These are phyloP conservation scores for Chaetomium globosum DNA, from an alignment of 2,329 filamentous ascomycete genomes.

Conservation along the genomic window DNA sequence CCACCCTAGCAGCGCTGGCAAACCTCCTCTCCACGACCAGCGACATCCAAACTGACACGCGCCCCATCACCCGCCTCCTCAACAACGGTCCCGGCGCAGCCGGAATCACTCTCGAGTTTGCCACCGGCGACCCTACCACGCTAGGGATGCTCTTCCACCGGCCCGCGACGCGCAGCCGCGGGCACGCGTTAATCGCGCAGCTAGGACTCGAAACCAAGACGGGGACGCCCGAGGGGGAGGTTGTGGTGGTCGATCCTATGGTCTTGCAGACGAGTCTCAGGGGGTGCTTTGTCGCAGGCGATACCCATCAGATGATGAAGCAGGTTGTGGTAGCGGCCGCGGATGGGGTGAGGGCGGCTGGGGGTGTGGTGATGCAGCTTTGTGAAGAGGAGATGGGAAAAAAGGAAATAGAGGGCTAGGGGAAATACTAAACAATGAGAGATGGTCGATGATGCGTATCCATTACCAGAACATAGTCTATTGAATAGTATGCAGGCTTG, in stretches of 20 bases:
- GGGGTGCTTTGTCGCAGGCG: background rate
- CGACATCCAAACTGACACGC: background rate
- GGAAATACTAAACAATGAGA: too few species aligned
- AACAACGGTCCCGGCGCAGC: background rate
- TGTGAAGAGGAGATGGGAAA: background rate
- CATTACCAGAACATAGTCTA: too few species aligned
- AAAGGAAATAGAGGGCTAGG: too few species aligned
- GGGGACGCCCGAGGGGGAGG: too few species aligned
- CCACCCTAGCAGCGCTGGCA: background rate
- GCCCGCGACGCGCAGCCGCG: background rate
- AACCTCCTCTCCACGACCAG: background rate
- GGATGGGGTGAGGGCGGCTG: background rate
- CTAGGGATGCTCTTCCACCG: constrained; percentile 10
- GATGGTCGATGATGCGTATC: too few species aligned
- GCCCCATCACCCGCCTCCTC: background rate
- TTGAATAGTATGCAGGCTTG: too few species aligned
- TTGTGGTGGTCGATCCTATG: background rate
- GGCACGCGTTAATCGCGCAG: background rate
- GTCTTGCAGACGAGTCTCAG: background rate
- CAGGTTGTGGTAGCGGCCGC: background rate
- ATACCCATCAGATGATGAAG: background rate
- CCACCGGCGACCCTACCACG: background rate
- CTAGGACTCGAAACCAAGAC: background rate
- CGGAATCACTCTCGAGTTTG: constrained; percentile 2
- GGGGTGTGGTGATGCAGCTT: background rate